Percentiles rank a stretch among this genome's conserved stretches.
phyloP scores from a whole-genome alignment of 2,329 filamentous ascomycete genomes.

The Phaeomoniella chlamydospora region DNA sequence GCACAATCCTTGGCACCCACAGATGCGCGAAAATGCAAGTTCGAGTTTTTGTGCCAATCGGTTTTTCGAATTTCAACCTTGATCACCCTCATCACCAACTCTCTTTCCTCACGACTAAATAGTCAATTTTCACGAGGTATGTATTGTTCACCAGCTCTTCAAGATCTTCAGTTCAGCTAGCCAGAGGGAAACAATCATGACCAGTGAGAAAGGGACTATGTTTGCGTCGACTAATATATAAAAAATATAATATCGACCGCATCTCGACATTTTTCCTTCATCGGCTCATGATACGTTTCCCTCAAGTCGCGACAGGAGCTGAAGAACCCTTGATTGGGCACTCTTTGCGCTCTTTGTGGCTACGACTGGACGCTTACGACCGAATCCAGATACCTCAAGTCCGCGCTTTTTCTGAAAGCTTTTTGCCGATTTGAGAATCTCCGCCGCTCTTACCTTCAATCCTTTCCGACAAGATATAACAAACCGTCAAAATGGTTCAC shows the following conservation, averaged over 20 bases:
- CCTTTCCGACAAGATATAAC: not conserved
- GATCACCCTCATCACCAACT: constrained; percentile 9
- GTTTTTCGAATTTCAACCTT: constrained; percentile 12
- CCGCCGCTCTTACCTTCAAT: constrained; percentile 20
- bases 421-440: constrained; percentile 43
- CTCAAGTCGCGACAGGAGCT: constrained; percentile 39
- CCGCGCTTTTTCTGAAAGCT: constrained; percentile 18
- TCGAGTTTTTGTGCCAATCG: too few species aligned
- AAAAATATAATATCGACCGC: too few species aligned
- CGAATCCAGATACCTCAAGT: constrained; percentile 44
- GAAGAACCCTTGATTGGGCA: constrained; percentile 56
- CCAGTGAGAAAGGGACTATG: not conserved
- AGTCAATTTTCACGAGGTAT: constrained; percentile 24
- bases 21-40: too few species aligned
- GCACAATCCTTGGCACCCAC: too few species aligned
- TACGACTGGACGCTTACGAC: constrained; percentile 42
- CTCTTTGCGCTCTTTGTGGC: constrained; percentile 54
- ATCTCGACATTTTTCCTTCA: too few species aligned
- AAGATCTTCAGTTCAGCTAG: constrained; percentile 18
- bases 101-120: constrained; percentile 5
- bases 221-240: too few species aligned
- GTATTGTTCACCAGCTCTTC: constrained; percentile 12
- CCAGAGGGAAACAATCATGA: constrained; percentile 27
- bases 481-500: constrained; percentile 87
- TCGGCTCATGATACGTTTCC: constrained; percentile 28